These are phyloP conservation scores for Sonneratia alba DNA, from an alignment of 345 rosid genomes.

Conservation along the genomic window DNA sequence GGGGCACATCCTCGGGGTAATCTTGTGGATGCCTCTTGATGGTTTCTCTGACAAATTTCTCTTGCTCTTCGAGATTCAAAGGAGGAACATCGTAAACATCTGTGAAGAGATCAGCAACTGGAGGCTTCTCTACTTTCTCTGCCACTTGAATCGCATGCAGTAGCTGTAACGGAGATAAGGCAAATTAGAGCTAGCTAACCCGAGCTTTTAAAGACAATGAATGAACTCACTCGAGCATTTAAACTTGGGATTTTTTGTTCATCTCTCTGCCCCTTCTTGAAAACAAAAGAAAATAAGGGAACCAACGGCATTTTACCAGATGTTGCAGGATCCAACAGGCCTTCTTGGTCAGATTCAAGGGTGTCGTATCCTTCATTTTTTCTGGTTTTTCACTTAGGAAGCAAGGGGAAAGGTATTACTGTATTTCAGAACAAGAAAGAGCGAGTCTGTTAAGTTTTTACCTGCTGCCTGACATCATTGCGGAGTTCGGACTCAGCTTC, in stretches of 20 bases:
- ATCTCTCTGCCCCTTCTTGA: no score
- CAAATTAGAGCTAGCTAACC: not conserved
- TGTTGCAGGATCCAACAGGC: not conserved
- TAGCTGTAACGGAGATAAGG: constrained; percentile 32
- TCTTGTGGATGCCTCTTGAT: constrained; percentile 50
- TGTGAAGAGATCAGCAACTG: constrained; percentile 45
- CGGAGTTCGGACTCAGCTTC: constrained; percentile 54
- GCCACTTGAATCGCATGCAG: constrained; percentile 66
- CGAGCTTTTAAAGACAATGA: no score
- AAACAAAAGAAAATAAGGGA: no score
- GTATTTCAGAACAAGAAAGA: not conserved
- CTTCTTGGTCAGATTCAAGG: not conserved
- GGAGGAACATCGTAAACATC: constrained; percentile 71
- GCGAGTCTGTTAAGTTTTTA: constrained; percentile 12
- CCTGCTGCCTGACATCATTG: constrained; percentile 59
- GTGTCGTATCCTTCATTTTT: not conserved
- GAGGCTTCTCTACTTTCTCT: constrained; percentile 63
- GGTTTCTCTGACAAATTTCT: constrained; percentile 43
- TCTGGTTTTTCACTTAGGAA: no score
- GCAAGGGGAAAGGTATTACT: not conserved
- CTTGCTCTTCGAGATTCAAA: constrained; percentile 64
- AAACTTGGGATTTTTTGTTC: no score
- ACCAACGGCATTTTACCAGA: no score
- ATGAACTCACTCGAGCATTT: no score
- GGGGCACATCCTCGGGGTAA: constrained; percentile 59